Evolutionary conservation across 768 basidiomycete genomes (phyloP).

Genomic region (Chalciporus chontae): DNA sequence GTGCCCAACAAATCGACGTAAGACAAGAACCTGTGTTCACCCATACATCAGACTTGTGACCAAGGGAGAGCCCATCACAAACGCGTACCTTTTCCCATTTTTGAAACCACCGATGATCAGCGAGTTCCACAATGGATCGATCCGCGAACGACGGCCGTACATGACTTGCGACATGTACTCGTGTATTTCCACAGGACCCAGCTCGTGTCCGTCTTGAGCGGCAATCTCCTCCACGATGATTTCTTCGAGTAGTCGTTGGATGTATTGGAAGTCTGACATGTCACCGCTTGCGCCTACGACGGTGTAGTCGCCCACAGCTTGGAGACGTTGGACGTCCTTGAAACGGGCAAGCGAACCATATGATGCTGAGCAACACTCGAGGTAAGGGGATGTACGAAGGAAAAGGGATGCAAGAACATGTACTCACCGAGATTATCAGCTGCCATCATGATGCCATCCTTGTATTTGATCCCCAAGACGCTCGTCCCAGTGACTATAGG

Average conservation of each 20-base stretch:
- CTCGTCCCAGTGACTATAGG: conserved; percentile 98
- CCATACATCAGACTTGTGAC: not conserved
- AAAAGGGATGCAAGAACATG: not conserved
- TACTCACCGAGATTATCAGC: conserved; percentile 90
- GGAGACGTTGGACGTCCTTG: conserved; percentile 89
- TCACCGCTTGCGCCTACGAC: conserved; percentile 92
- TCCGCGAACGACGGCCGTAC: conserved; percentile 84
- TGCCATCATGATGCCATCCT: conserved; percentile 97
- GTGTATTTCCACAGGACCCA: conserved; percentile 88
- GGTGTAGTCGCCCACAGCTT: conserved; percentile 78
- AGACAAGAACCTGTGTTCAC: conserved; percentile 71
- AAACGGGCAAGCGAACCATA: conserved; percentile 97
- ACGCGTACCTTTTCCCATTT: conserved; percentile 70
- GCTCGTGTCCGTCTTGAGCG: conserved; percentile 75
- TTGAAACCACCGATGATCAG: conserved; percentile 90
- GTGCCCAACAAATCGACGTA: conserved; percentile 97
- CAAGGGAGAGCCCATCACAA: not conserved
- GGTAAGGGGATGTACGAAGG: not conserved
- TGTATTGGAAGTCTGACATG: conserved; percentile 96
- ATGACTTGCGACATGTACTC: conserved; percentile 88
- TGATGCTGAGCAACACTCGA: conserved; percentile 55
- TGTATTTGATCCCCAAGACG: conserved; percentile 90
- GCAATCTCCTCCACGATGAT: conserved; percentile 77
- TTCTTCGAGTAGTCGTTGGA: conserved; percentile 77
- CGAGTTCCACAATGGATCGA: conserved; percentile 95